Conservation (phyloP, 73 alveolate species). For the Paramecium biaurelia region DNA sequence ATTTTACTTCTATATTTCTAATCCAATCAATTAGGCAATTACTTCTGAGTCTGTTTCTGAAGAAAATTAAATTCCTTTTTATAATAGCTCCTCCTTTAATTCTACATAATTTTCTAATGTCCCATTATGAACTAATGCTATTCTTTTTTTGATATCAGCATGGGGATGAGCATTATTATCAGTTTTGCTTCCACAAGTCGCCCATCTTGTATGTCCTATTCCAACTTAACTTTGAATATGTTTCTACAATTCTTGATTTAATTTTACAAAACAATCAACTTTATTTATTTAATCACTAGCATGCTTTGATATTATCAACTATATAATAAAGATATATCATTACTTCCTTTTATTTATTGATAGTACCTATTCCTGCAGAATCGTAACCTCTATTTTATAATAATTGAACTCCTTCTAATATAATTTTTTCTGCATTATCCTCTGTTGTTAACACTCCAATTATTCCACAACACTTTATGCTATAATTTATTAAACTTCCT, state of each 20-base stretch:
- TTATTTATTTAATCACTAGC: slow-evolving; percentile 73
- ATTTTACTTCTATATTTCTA: slow-evolving; percentile 66
- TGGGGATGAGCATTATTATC: slow-evolving; percentile 94
- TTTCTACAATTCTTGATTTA: slow-evolving; percentile 69
- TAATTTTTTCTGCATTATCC: slow-evolving; percentile 74
- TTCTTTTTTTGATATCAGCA: slow-evolving; percentile 70
- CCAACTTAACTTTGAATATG: slow-evolving; percentile 76
- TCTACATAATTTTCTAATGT: slow-evolving; percentile 77
- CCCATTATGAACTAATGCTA: slow-evolving; percentile 88
- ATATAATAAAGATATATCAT: background rate
- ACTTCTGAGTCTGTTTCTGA: slow-evolving; percentile 88
- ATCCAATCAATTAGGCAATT: slow-evolving; percentile 78
- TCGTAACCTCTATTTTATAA: slow-evolving; percentile 89
- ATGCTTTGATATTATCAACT: slow-evolving; percentile 73
- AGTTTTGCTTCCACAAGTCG: slow-evolving; percentile 90
- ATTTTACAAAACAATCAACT: slow-evolving; percentile 81
- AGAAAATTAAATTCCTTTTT: slow-evolving; percentile 67
- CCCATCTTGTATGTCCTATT: slow-evolving; percentile 94
- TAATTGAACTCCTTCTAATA: slow-evolving; percentile 79
- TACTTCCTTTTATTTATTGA: slow-evolving; percentile 67
- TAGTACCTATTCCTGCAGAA: slow-evolving; percentile 87
- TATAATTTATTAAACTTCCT: background rate
- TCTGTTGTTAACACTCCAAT: slow-evolving; percentile 82
- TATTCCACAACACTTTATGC: slow-evolving; percentile 81
- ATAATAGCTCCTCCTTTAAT: slow-evolving; percentile 61